Percentiles rank a stretch among this genome's conserved stretches.
Evolutionary conservation across 306 rosid genomes (phyloP).

Genomic region (Medicago truncatula): MtrunA17r5.0-ANR NC_053043.1:39885501-39886000

Average conservation of each 20-base stretch:
- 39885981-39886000: too few relatives aligned
- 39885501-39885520: too few relatives aligned
- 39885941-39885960: not conserved
- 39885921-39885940: not conserved
- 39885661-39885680: not conserved
- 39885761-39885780: not conserved
- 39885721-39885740: not conserved
- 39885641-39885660: not conserved
- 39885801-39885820: conserved; percentile 7
- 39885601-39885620: too few relatives aligned
- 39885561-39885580: too few relatives aligned
- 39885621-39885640: too few relatives aligned
- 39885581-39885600: too few relatives aligned
- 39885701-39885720: not conserved
- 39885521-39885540: too few relatives aligned
- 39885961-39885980: not conserved
- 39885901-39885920: not conserved
- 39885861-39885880: not conserved
- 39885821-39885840: not conserved
- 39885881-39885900: not conserved
- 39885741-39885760: not conserved
- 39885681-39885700: not conserved
- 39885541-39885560: too few relatives aligned
- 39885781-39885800: not conserved
- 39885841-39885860: not conserved